Conservation (phyloP, 176 grass and related monocot species). For the Microstegium vimineum region DNA sequence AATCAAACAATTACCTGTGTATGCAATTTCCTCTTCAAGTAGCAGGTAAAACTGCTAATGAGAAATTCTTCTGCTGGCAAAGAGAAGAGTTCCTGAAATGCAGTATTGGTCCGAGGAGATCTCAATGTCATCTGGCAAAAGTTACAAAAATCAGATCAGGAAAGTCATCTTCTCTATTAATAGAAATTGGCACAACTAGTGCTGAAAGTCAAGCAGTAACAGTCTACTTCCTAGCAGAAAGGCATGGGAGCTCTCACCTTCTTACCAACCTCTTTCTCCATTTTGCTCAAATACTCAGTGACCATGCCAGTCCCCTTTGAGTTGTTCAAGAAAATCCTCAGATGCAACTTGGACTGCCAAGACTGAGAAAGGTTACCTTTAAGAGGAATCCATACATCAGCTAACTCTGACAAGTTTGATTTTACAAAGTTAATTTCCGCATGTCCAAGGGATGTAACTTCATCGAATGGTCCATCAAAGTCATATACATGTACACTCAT, state of each 20-base stretch:
- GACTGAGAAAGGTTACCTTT: constrained; percentile 79
- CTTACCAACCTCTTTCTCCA: constrained; percentile 99
- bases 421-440: constrained; percentile 94
- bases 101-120: constrained; percentile 77
- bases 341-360: constrained; percentile 76
- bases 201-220: no score
- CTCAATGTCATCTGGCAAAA: constrained; percentile 69
- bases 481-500: constrained; percentile 90
- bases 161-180: no score
- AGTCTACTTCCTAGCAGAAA: background rate
- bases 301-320: constrained; percentile 68
- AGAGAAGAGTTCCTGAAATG: constrained; percentile 91
- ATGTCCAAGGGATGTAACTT: constrained; percentile 80
- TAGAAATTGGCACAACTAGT: no score
- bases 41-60: constrained; percentile 91
- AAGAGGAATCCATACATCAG: constrained; percentile 92
- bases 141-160: constrained; percentile 38
- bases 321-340: constrained; percentile 93
- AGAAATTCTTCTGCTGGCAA: constrained; percentile 94
- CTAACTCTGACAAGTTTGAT: constrained; percentile 78
- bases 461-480: constrained; percentile 90
- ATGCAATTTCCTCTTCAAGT: constrained; percentile 85
- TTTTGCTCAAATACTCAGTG: constrained; percentile 68
- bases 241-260: constrained; percentile 51
- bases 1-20: constrained; percentile 59